Evolutionary conservation across 768 basidiomycete genomes (phyloP).

Genomic region (Trametes punicea): DNA sequence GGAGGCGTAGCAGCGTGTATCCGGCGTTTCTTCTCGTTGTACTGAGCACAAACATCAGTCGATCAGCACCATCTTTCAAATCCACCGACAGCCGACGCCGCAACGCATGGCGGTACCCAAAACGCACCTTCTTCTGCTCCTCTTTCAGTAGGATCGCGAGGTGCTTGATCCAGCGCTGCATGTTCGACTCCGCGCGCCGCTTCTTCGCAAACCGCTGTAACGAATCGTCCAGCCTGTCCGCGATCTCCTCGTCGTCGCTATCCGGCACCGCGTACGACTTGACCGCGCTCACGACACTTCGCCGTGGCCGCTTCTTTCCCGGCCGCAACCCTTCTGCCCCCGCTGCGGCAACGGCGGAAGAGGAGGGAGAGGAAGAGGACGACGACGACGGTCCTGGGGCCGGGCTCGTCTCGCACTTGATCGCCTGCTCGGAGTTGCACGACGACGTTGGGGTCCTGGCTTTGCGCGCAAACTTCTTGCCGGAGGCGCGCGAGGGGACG

Average conservation of each 20-base stretch:
- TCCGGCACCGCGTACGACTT: slow-evolving; percentile 65
- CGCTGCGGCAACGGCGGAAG: neutral
- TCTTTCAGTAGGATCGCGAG: slow-evolving; percentile 55
- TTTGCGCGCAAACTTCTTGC: slow-evolving; percentile 28
- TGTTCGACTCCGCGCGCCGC: slow-evolving; percentile 40
- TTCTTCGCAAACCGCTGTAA: slow-evolving; percentile 33
- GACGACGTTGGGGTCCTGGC: neutral
- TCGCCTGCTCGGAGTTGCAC: neutral
- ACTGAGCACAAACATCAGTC: slow-evolving; percentile 35
- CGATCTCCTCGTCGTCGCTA: slow-evolving; percentile 65
- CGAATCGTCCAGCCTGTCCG: slow-evolving; percentile 29
- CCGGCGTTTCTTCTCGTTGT: slow-evolving; percentile 59
- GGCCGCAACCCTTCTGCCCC: slow-evolving; percentile 22
- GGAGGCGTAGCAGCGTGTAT: slow-evolving; percentile 42
- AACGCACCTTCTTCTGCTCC: slow-evolving; percentile 66
- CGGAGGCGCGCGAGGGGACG: slow-evolving; percentile 31
- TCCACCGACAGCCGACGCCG: neutral
- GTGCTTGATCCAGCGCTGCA: slow-evolving; percentile 69
- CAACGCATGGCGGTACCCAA: neutral
- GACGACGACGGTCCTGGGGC: slow-evolving; percentile 26
- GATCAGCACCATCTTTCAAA: neutral
- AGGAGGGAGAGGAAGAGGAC: neutral
- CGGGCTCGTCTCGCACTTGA: slow-evolving; percentile 34
- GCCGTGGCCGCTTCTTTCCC: slow-evolving; percentile 55
- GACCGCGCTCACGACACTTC: slow-evolving; percentile 48